Base-by-base conservation (phyloP, 148 eudicot genomes). In the Vaccinium vitisidaea region DNA sequence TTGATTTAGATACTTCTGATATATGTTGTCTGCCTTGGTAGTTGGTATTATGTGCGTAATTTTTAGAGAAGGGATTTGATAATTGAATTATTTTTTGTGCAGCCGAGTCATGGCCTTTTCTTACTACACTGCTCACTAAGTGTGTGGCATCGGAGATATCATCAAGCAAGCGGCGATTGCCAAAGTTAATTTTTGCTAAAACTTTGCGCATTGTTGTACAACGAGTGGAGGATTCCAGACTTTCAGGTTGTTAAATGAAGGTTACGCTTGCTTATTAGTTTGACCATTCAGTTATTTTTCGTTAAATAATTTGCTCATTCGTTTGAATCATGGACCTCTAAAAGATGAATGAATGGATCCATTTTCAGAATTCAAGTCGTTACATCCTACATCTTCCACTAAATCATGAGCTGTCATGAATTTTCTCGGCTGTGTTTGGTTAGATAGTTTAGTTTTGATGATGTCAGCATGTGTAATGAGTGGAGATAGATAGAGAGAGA, bases 101-200 rank as follows among this genome's bases (percentile, higher is more conserved):
- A 97, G 99, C 94, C 80, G 98, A 97, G 82, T 95, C 97, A 11
- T 97, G 99, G 99, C 96, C 99, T 48, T 95, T 90, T 90, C 94
- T 97, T 27, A 82, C 94, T 73, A 90, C 89, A 74, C 85, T 94
- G 89, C 87, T 97, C 83, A 90, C 86, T 80, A 89, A 90, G 82
- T 94, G 98, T 88, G 87, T 87, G 46, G 75, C 87, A 4, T 79
- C 92, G 88, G 99, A 97, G 93, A 89, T 94, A 84, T 87, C 91
- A n/a, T 86, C 90, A 32, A 93, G 95, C 90, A 97, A 97, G 92
- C 90, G 87, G 88, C 89, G 99, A 43, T 77, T 87, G 81, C 98
- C 98, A 2, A 95, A 95, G 87, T 75, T 92, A 48, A 87, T 84
- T 88, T 94, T 89, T 89, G 99, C 98, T 23, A 97, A 94, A 89